phyloP scores from a whole-genome alignment of 495 filamentous ascomycete genomes.

The Parachaetomium inaequale region DNA sequence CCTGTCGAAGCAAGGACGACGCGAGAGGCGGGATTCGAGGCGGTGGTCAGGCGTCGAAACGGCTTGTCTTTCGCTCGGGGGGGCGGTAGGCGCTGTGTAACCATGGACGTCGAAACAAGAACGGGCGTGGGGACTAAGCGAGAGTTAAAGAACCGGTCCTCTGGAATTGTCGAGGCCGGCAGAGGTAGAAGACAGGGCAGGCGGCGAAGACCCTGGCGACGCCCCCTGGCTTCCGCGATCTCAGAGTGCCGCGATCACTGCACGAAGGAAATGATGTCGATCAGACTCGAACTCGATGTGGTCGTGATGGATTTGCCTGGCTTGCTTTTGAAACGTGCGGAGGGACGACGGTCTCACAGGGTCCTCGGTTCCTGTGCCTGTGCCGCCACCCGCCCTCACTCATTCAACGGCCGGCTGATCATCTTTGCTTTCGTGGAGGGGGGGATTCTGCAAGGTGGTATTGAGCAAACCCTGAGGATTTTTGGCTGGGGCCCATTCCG shows the following conservation, averaged over 20 bases:
- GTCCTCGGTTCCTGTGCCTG: background rate
- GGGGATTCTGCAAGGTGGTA: background rate
- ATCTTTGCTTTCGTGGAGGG: background rate
- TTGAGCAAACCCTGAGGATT: too few relatives aligned
- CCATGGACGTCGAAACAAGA: conserved; percentile 6
- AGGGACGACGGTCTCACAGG: background rate
- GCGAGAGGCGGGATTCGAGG: too few relatives aligned
- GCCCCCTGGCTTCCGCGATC: too few relatives aligned
- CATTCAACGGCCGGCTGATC: conserved; percentile 5
- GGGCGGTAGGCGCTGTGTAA: background rate
- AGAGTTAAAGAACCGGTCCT: background rate
- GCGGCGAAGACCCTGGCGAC: too few relatives aligned
- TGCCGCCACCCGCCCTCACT: background rate
- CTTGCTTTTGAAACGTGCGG: background rate
- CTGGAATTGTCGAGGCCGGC: background rate
- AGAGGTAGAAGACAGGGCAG: too few relatives aligned
- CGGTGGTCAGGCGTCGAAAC: background rate
- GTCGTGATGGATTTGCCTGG: too few relatives aligned
- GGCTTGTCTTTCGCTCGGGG: background rate
- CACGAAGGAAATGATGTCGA: background rate
- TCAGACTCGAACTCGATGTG: background rate
- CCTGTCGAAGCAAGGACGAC: background rate
- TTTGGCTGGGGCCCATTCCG: too few relatives aligned
- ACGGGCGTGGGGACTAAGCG: background rate
- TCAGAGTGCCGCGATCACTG: background rate